A percentile compares a stretch with the other conserved stretches of the same genome.
phyloP scores from a whole-genome alignment of 345 rosid species.

The Eucalyptus regnans region DNA sequence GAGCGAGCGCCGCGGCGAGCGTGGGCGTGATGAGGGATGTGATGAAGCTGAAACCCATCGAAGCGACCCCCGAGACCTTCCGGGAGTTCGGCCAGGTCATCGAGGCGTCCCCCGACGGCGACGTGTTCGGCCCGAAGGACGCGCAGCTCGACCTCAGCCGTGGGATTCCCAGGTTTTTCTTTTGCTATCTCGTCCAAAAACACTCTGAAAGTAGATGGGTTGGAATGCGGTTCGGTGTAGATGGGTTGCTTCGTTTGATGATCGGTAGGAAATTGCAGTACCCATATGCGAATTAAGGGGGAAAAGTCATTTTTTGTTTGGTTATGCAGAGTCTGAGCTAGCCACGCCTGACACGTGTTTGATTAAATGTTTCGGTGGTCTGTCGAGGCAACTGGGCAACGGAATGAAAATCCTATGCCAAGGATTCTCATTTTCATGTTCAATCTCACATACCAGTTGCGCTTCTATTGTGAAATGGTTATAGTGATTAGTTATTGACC shows the following conservation, averaged over 20 bases:
- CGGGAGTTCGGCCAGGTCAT: constrained; percentile 62
- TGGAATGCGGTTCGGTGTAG: neutral
- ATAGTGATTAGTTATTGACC: neutral
- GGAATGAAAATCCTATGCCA: neutral
- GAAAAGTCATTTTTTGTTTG: neutral
- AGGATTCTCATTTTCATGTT: neutral
- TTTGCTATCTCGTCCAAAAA: neutral
- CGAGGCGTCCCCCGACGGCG: constrained; percentile 45
- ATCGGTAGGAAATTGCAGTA: neutral
- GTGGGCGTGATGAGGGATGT: neutral
- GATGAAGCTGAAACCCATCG: constrained; percentile 41
- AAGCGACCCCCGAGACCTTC: constrained; percentile 68
- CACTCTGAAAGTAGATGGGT: neutral
- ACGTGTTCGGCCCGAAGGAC: constrained; percentile 55
- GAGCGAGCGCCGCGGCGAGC: neutral
- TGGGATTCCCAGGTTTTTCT: constrained; percentile 56
- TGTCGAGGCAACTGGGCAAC: neutral
- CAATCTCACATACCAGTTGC: neutral
- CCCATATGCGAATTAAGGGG: neutral
- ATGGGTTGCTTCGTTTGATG: neutral
- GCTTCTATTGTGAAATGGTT: neutral
- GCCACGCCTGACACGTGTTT: neutral
- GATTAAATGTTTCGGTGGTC: neutral
- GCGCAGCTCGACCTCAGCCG: constrained; percentile 63
- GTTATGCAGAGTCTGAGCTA: neutral